Evolutionary conservation across 106 monocot genomes (phyloP).

Genomic region (Narthecium ossifragum): DNA sequence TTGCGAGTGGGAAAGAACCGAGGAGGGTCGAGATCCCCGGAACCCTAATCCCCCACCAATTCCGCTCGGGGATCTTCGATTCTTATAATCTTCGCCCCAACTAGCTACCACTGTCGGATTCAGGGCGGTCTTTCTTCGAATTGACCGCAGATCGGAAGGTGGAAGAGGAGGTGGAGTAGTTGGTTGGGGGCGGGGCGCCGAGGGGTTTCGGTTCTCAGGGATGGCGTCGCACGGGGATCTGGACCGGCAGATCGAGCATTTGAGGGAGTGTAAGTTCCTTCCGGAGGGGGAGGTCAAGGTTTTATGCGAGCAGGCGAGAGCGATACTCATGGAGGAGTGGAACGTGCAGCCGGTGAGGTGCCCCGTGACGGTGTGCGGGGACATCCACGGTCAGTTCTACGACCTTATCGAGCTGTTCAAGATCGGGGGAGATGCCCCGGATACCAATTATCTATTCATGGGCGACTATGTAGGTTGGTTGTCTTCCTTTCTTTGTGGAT

Average conservation of each 20-base stretch:
- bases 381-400: conserved; percentile 74
- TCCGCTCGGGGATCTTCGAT: too few species aligned
- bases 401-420: conserved; percentile 66
- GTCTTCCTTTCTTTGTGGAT: too few species aligned
- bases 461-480: conserved; percentile 67
- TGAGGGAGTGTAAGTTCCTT: conserved; percentile 66
- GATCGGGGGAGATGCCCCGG: conserved; percentile 70
- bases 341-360: conserved; percentile 75
- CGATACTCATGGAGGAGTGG: conserved; percentile 73
- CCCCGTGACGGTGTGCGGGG: conserved; percentile 72
- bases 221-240: conserved; percentile 59
- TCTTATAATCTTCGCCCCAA: too few species aligned
- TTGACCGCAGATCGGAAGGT: too few species aligned
- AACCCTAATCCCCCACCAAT: too few species aligned
- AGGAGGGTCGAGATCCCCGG: too few species aligned
- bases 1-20: too few species aligned
- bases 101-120: too few species aligned
- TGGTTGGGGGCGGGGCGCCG: too few species aligned
- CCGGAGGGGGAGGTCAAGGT: conserved; percentile 73
- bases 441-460: conserved; percentile 82
- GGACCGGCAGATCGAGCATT: conserved; percentile 82
- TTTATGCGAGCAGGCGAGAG: conserved; percentile 67
- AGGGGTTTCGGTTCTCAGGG: too few species aligned
- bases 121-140: too few species aligned
- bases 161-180: too few species aligned